Evolutionary conservation across 2,329 filamentous ascomycete genomes (phyloP).

Genomic region (Paracamarosporium sp.): DNA sequence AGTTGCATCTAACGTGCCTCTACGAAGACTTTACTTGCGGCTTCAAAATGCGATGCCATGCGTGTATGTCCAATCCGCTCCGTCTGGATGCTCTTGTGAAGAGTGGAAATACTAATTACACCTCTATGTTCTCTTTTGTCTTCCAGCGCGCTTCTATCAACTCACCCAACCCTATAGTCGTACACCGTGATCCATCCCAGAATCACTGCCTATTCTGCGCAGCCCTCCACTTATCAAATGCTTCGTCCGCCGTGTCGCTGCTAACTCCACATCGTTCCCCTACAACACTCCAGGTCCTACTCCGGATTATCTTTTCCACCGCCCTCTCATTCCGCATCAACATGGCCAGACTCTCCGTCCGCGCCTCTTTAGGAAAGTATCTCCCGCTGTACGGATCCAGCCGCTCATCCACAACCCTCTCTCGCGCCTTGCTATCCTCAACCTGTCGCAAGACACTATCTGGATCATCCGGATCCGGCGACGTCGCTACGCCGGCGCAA

Average conservation of each 20-base stretch:
- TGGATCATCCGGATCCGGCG: constrained; percentile 86
- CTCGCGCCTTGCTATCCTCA: constrained; percentile 73
- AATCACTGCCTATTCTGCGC: constrained; percentile 19
- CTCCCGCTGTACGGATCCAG: constrained; percentile 89
- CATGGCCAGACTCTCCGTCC: constrained; percentile 79
- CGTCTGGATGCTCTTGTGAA: too few species aligned
- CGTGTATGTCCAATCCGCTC: too few species aligned
- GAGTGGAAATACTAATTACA: constrained; percentile 1
- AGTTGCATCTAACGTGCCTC: too few species aligned
- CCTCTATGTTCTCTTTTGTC: background rate
- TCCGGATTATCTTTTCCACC: constrained; percentile 80
- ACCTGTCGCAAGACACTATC: constrained; percentile 72
- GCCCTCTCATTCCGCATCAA: constrained; percentile 76
- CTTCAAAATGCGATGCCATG: too few species aligned
- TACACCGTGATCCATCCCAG: constrained; percentile 5
- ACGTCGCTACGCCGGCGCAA: constrained; percentile 86
- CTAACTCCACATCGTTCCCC: constrained; percentile 73
- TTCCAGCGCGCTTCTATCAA: background rate
- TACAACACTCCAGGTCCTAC: constrained; percentile 81
- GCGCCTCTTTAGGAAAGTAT: constrained; percentile 79
- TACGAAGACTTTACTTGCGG: too few species aligned
- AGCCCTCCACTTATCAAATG: constrained; percentile 44
- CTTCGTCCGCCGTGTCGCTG: constrained; percentile 52
- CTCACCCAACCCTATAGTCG: background rate
- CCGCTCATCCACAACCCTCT: constrained; percentile 82